phyloP scores from a whole-genome alignment of 1,284 basidiomycete genomes.

The Fomitopsis palustris region DNA sequence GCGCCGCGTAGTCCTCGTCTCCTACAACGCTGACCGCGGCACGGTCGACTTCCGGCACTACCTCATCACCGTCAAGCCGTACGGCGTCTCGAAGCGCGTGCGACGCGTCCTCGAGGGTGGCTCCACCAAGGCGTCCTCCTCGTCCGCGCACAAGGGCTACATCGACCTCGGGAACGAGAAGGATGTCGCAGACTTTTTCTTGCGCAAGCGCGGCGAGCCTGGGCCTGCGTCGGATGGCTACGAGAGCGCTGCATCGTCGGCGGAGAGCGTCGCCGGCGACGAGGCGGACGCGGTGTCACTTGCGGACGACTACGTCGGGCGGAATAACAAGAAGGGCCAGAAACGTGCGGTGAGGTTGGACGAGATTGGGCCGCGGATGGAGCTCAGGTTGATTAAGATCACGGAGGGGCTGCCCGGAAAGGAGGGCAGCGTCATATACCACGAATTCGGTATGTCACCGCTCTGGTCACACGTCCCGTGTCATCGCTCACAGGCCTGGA shows the following conservation, averaged over 20 bases:
- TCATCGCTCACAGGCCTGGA: not conserved
- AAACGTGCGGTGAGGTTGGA: slow-evolving; percentile 89
- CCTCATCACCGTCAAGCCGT: slow-evolving; percentile 92
- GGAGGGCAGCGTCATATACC: slow-evolving; percentile 87
- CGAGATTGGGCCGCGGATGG: slow-evolving; percentile 95
- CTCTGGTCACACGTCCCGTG: slow-evolving; percentile 19
- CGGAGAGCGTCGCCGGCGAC: slow-evolving; percentile 81
- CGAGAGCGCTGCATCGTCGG: slow-evolving; percentile 75
- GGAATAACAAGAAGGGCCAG: slow-evolving; percentile 90
- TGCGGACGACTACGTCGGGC: slow-evolving; percentile 90
- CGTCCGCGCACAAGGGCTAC: slow-evolving; percentile 26
- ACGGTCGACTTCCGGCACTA: slow-evolving; percentile 96
- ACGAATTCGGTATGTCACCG: slow-evolving; percentile 69
- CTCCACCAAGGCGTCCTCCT: slow-evolving; percentile 32
- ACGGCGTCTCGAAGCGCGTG: slow-evolving; percentile 92
- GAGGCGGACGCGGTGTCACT: slow-evolving; percentile 79
- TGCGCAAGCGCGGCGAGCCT: slow-evolving; percentile 66
- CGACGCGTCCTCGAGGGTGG: slow-evolving; percentile 82
- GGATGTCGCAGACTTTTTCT: slow-evolving; percentile 94
- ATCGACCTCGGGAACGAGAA: slow-evolving; percentile 86
- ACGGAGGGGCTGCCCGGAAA: slow-evolving; percentile 90
- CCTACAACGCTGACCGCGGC: slow-evolving; percentile 84
- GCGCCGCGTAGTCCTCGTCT: slow-evolving; percentile 89
- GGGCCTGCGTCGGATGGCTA: slow-evolving; percentile 69
- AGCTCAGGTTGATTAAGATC: slow-evolving; percentile 91